Percentiles rank a stretch among this genome's conserved stretches.
Evolutionary conservation across 768 basidiomycete genomes (phyloP).

Genomic region (Goffeauzyma gilvescens): DNA sequence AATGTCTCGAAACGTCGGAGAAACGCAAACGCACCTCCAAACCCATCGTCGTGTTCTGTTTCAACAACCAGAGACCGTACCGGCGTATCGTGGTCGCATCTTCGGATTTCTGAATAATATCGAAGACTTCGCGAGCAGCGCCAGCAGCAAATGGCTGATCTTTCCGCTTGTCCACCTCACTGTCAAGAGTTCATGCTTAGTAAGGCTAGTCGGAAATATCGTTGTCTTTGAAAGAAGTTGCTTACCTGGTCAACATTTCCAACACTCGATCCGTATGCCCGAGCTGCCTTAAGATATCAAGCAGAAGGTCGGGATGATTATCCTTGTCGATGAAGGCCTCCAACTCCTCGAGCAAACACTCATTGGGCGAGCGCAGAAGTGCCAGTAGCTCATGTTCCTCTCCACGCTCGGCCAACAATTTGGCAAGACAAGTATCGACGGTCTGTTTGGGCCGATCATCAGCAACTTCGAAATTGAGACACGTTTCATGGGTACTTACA

Average conservation of each 20-base stretch:
- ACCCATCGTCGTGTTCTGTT: slow-evolving; percentile 48
- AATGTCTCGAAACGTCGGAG: no score
- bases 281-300: slow-evolving; percentile 42
- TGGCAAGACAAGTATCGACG: slow-evolving; percentile 65
- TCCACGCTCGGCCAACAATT: slow-evolving; percentile 47
- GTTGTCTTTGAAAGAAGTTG: slow-evolving; percentile 4
- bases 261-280: slow-evolving; percentile 47
- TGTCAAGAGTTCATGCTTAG: no score
- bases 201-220: no score
- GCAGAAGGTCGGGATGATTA: slow-evolving; percentile 45
- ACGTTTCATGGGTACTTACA: no score
- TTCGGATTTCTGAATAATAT: slow-evolving; percentile 41
- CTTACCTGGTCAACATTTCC: slow-evolving; percentile 50
- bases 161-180: no score
- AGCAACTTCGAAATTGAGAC: no score
- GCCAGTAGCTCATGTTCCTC: slow-evolving; percentile 46
- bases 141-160: no score
- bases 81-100: slow-evolving; percentile 47
- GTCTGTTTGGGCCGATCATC: no score
- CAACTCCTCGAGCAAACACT: slow-evolving; percentile 44
- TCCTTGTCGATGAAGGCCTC: slow-evolving; percentile 41
- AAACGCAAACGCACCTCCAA: slow-evolving; percentile 42
- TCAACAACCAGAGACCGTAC: slow-evolving; percentile 67
- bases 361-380: slow-evolving; percentile 42
- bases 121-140: slow-evolving; percentile 36